Base-by-base conservation (phyloP, 1,139 yeast genomes). In the Lizanozyma gosingica region DNA sequence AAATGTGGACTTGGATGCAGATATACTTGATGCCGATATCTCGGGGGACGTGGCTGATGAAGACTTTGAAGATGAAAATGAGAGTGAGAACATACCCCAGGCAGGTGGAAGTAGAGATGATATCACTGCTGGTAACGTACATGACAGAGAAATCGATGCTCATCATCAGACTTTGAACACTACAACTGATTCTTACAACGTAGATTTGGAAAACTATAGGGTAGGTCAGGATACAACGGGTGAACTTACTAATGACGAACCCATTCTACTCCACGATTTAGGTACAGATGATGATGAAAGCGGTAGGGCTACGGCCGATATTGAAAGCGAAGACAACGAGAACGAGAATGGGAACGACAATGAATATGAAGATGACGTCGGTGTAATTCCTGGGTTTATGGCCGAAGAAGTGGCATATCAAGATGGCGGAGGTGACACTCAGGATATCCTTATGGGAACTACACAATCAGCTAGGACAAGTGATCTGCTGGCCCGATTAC, bases 381-480 rank as follows among this genome's bases (percentile, higher is more conserved):
- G 38, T 47, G 47, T 11, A 6, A 22, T 22, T 6, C 29, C 29
- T 41, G 73, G 72, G 18, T 67, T 73, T 46, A 76, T 76, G 80
- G 81, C 80, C 1, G 74, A 69, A 37, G 76, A 71, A 22, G 81
- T 75, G 36, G 82, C 76, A 49, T 75, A 75, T 47, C 80, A 76
- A 48, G 64, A 67, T 39, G 80, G 47, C 35, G 34, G 43, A 8
- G 56, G 45, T 11, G 37, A 51, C 3, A 51, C 51, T 17, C 43
- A 47, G 27, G 44, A 45, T 9, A 40, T 46, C 1, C 40, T 49
- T 11, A 41, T 35, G 17, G 15, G 47, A 15, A 43, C 56, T 4
- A 46, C 47, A 2, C 43, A 40, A 6, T 39, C 50, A 2, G 40
- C 47, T 4, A 41, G 43, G 34, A 45, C 49, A 4, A 44, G 45